Base-by-base conservation (phyloP, 495 filamentous ascomycete species). In the Podospora conica region DNA sequence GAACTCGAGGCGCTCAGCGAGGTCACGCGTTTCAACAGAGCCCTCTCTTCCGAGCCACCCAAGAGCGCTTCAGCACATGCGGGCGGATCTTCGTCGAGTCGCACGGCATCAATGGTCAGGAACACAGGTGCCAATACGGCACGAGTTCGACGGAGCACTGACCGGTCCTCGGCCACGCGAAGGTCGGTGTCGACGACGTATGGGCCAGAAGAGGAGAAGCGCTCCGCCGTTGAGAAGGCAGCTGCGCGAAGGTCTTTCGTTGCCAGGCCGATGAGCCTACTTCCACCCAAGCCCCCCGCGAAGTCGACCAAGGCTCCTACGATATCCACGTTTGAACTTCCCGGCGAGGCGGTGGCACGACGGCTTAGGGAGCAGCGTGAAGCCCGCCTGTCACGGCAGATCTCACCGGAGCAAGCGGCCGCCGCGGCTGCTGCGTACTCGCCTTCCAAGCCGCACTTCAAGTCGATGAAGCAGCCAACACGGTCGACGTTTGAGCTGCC, bases 311-410 rank as follows among this genome's bases (percentile, higher is more conserved):
- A 90, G 67, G 78, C 83, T 23, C 83, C 83, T 8, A 92, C 89
- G 1, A 78, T 81, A n/a, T 74, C 91, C 7, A 85, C 80, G 0
- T 92, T 91, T 71, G 83, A 88, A 70, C 82, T 93, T 4, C 87
- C 89, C 3, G 90, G 90, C 25, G 90, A 92, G 60, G 87, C 86
- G 6, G 78, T 91, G 9, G 85, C 89, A 61, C 85, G 84, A 3
- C 87, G 86, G 58, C 75, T 84, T 61, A 83, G 81, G 67, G 83
- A 84, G 67, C 76, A 82, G 70, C 80, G 80, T 9, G 82, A 83
- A 63, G 79, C 80, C 5, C 79, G 82, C 22, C 68, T 76, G 24
- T 80, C 79, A 22, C 75, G 76, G 27, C 75, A 75, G 56, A 63
- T 70, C 55, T 55, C 69, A 9, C 54, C 73, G 3, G 75, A 78